Base-by-base conservation (phyloP, 257 asterid genomes). In the Rhazya stricta region DNA sequence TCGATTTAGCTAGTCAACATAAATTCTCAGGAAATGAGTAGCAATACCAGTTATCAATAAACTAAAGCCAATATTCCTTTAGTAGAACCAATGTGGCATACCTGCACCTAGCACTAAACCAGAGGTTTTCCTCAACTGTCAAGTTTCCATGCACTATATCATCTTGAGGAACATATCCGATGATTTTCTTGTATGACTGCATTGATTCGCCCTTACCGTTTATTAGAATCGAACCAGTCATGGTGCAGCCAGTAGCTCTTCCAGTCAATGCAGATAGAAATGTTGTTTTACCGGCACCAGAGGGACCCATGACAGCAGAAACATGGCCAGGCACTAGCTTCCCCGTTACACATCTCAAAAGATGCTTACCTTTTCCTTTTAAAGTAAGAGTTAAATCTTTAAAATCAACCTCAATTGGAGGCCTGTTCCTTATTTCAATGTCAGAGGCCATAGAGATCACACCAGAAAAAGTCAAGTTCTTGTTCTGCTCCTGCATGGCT, bases 41-140 rank as follows among this genome's bases (percentile, higher is more conserved):
- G 23, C 46, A 69, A 70, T 6, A 19, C 9, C 72, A 74, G 74
- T 41, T n/a, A 45, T 39, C 53, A 39, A 71, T 19, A 39, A 23
- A 32, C 29, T 9, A 42, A 57, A 45, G 69, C 25, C 27, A 16
- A 58, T 16, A 18, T 10, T 30, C 4, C 45, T 34, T 46, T n/a
- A 51, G 58, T 75, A 37, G n/a, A 80, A 46, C 48, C 48, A 48
- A 43, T 36, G 45, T 60, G 45, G 41, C 70, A 42, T 79, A 92
- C 99, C 99, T 94, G 97, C 99, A 94, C 80, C 98, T 81, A 81
- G 99, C 99, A 81, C 99, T 95, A 82, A 95, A 95, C 99, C 99
- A 95, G 60, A 95, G 97, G 82, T 95, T 94, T 89, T 94, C 99
- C 84, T 94, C 99, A 76, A 94, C 98, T 0, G 98, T 92, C 85